Evolutionary conservation across 805 yeast genomes (phyloP), one percentile per base, ranked within the genome.

Genomic region (Metschnikowia cubensis): DNA sequence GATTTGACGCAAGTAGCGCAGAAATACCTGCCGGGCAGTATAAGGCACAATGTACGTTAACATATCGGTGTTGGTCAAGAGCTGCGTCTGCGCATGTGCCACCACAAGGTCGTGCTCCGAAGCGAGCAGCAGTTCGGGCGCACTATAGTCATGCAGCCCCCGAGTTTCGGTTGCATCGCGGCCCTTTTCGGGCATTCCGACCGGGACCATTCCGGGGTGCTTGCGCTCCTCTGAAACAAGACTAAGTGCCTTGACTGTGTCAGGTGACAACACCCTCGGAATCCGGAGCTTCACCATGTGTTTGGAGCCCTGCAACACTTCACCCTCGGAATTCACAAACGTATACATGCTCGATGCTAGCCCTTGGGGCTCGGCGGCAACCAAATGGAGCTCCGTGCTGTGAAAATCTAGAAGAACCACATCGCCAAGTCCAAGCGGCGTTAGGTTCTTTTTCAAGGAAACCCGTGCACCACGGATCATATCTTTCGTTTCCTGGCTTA

Each of bases 311-410:
- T 77, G 84, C 2, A 68, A 57, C 14, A 86, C 64, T 41, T 76
- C 80, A 8, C 94, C 94, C 50, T 76, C 76, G 31, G 74, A 71
- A 48, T 78, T 76, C 45, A 82, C 69, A 51, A 83, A 74, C 0
- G 87, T 79, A 56, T 80, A 85, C 32, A 83, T 66, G 22, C 81
- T 79, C 42, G 82, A 84, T 15, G 69, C 68, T 2, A 77, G 61
- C 4, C 68, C 61, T 4, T 60, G 55, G 0, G 91, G 91, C 22
- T 79, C 64, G 22, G 73, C 77, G 1, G 76, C 82, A 33, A 86
- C 75, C 45, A 84, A 77, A 25, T 79, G 77, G 17, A 84, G 66
- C 45, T 74, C 76, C 3, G 76, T 67, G 35, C 72, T 73, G 45
- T 75, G 71, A 1, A 69, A 65, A 13, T 70, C 67, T 15, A 84